These are phyloP conservation scores for Ophiostoma quercus DNA, from an alignment of 2,329 filamentous ascomycete genomes.

Conservation along the genomic window DNA sequence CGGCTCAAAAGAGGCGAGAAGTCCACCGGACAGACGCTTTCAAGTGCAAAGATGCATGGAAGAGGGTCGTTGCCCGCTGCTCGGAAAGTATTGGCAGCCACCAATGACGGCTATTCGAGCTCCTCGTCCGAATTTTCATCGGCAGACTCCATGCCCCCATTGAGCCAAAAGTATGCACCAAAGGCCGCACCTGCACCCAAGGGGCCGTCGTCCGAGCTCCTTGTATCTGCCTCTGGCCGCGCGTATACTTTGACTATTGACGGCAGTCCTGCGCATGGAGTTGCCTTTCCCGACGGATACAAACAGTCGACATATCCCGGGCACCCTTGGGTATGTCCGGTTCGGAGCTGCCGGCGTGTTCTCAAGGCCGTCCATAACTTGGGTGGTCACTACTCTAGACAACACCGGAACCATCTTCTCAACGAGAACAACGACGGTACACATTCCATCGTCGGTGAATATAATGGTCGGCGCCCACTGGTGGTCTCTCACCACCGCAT, in stretches of 20 bases:
- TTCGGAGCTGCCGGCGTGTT: constrained; percentile 10
- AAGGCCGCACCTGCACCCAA: not conserved
- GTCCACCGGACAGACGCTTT: not conserved
- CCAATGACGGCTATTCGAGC: not conserved
- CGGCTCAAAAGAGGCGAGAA: not conserved
- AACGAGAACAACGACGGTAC: constrained; percentile 29
- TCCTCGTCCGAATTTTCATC: not conserved
- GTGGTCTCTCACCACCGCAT: constrained; percentile 28
- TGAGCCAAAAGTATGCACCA: not conserved
- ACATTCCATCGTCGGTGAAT: constrained; percentile 27
- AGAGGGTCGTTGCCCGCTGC: not conserved
- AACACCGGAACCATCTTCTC: not conserved
- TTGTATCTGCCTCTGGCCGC: constrained; percentile 5
- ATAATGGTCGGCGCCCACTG: constrained; percentile 23
- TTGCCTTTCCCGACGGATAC: constrained; percentile 15
- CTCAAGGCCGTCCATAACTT: constrained; percentile 16
- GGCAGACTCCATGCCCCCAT: not conserved
- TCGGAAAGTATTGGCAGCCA: not conserved
- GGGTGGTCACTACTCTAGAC: not conserved
- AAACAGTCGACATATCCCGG: not conserved
- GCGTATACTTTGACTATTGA: not conserved
- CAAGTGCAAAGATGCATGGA: not conserved
- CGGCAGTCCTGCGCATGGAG: constrained; percentile 5
- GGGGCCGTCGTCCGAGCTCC: not conserved
- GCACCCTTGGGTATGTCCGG: constrained; percentile 16